Base-by-base conservation (phyloP, 2,329 filamentous ascomycete genomes). In the Passalora sequoiae region DNA sequence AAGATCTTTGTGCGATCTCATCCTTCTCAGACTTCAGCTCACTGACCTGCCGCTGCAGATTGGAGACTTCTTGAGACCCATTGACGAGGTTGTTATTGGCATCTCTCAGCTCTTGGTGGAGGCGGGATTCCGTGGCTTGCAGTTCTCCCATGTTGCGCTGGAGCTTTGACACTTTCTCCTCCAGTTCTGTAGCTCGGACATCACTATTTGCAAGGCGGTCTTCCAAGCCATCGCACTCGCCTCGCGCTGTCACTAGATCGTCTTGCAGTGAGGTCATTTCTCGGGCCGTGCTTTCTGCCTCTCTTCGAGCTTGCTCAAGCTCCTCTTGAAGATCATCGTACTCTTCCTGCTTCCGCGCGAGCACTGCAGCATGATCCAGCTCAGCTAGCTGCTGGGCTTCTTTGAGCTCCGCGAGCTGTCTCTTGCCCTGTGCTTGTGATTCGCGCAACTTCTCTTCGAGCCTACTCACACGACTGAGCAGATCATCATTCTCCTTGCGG, bases 331-430 rank as follows among this genome's bases (percentile, higher is more conserved):
- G 51, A 29, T 68, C 65, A 19, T 71, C 69, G 4, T 72, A 41
- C 4, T 62, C 59, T 42, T 74, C 71, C 22, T 73, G 67, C 43
- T 68, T 71, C 15, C 65, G 66, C 1, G 69, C 69, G 4, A 69
- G 44, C 6, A 58, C 64, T 28, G 70, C 66, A 16, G 68, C 62
- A 17, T 69, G 58, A 22, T 68, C 65, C 3, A 75, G 49, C 32
- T 77, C 69, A 4, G 60, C 58, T 29, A 71, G 67, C 10, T 74
- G 69, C 39, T 65, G 70, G 6, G 64, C 66, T 2, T 63, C 49
- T 10, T 66, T 64, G 16, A 68, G 53, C 2, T 58, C 61, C 27
- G 65, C 58, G 5, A 69, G 55, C 33, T 70, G 60, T 4, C 54
- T 36, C 60, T 56, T 20, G 65, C 54, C 31, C 50, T 54, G 27